Base-by-base conservation (phyloP, 495 filamentous ascomycete species). In the Penicillium desertorum region DNA sequence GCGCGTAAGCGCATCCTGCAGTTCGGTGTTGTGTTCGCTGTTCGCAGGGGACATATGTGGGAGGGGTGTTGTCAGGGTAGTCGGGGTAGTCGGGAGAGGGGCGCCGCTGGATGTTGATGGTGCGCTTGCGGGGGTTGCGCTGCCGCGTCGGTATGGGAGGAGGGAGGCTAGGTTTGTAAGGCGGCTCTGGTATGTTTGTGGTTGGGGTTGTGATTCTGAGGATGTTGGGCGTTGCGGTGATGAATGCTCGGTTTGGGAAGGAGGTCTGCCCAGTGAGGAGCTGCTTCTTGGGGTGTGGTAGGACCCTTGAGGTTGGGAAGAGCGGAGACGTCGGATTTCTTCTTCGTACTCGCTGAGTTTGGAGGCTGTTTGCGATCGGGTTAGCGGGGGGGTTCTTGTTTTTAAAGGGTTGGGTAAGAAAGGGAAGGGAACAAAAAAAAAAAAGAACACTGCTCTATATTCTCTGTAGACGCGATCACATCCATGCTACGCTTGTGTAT, bases 311-410 rank as follows among this genome's bases (percentile, higher is more conserved):
- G 81, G 41, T 22, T 45, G 43, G 10, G 60, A 70, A 61, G 61
- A 68, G 62, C 86, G 85, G 51, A 92, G 79, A 32, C 79, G 79
- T 56, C 81, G 81, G 8, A 96, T 73, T 73, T 96, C 90, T 69
- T 95, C 90, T 81, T 98, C 94, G 81, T 96, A 96, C 76, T 96
- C 90, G 66, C 91, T 89, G 72, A 91, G 86, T 77, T 90, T 89
- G 75, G 91, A 86, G 54, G 79, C 82, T 85, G 62, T 65, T 51
- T 34, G 39, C 25, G 25, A 53, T 53, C 23, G 32, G 43, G 42
- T 37, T 36, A 46, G 43, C 16, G 30, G 5, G 11, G 5, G 16
- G 29, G 5, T 36, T 17, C 17, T 44, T 23, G 30, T 36, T 34
- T 46, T 25, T 23, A 19, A 19, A 12, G 42, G 27, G 16, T 3